Percentiles rank a stretch among this genome's conserved stretches.
Evolutionary conservation across 1,139 yeast genomes (phyloP).

Genomic region (Hansenula lynferdii): DNA sequence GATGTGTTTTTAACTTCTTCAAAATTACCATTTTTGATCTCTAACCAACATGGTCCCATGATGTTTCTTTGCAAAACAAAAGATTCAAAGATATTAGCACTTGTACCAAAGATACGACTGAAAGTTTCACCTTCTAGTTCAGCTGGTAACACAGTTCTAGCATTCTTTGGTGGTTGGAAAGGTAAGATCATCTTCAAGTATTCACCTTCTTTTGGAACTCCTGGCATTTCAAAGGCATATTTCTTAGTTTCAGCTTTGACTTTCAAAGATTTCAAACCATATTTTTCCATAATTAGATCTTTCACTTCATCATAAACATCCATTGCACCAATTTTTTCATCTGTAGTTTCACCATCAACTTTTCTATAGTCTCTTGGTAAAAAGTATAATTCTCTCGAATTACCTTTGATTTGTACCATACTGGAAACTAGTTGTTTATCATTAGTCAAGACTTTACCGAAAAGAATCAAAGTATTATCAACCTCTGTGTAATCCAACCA

Average conservation of each 20-base stretch:
- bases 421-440: constrained; percentile 60
- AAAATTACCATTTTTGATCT: constrained; percentile 61
- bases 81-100: constrained; percentile 71
- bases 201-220: constrained; percentile 74
- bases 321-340: constrained; percentile 40
- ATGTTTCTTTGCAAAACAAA: constrained; percentile 78
- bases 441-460: constrained; percentile 70
- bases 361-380: constrained; percentile 55
- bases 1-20: constrained; percentile 58
- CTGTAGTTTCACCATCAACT: constrained; percentile 37
- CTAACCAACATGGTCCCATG: constrained; percentile 99
- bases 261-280: constrained; percentile 56
- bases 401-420: constrained; percentile 69
- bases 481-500: constrained; percentile 91
- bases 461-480: constrained; percentile 64
- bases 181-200: constrained; percentile 81
- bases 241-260: constrained; percentile 71
- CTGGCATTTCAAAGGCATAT: constrained; percentile 85
- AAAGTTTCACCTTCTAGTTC: constrained; percentile 75
- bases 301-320: constrained; percentile 79
- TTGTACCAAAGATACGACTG: constrained; percentile 75
- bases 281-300: constrained; percentile 57
- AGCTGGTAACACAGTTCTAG: constrained; percentile 47
- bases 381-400: constrained; percentile 70
- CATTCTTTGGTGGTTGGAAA: constrained; percentile 52